Evolutionary conservation across 495 filamentous ascomycete species (phyloP).

Genomic region (Hypoxylon trugodes): DNA sequence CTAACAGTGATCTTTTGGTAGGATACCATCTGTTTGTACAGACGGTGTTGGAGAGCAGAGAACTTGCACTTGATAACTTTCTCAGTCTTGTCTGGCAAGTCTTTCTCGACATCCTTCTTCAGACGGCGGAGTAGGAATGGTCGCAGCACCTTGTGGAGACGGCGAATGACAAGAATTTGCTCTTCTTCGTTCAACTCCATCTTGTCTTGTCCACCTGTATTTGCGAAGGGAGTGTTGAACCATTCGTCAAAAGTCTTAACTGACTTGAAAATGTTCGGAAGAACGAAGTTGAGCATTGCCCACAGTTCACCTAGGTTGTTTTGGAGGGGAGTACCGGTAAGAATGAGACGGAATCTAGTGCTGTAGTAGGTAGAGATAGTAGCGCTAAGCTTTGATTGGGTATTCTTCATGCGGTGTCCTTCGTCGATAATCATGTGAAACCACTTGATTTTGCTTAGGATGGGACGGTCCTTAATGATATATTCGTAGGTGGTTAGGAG

Average conservation of each 20-base stretch:
- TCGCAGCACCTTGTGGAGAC: slow-evolving; percentile 95
- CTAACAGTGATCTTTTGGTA: slow-evolving; percentile 93
- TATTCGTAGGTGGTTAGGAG: slow-evolving; percentile 98
- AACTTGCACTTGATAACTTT: slow-evolving; percentile 99
- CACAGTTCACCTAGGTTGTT: slow-evolving; percentile 97
- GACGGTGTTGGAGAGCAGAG: slow-evolving; percentile 88
- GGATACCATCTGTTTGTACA: slow-evolving; percentile 96
- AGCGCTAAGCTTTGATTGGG: slow-evolving; percentile 94
- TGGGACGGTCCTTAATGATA: slow-evolving; percentile 96
- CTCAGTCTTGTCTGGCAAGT: slow-evolving; percentile 97
- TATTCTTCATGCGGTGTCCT: slow-evolving; percentile 99
- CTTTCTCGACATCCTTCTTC: slow-evolving; percentile 99
- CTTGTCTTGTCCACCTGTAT: slow-evolving; percentile 96
- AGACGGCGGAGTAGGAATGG: slow-evolving; percentile 97
- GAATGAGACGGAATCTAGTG: slow-evolving; percentile 92
- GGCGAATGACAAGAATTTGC: slow-evolving; percentile 95
- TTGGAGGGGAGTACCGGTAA: slow-evolving; percentile 96
- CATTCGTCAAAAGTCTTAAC: slow-evolving; percentile 99
- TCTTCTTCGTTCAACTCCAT: slow-evolving; percentile 99
- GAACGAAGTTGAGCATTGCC: slow-evolving; percentile 97
- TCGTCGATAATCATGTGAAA: slow-evolving; percentile 99
- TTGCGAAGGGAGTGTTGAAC: slow-evolving; percentile 99
- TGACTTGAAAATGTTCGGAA: slow-evolving; percentile 99
- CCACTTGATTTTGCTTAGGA: slow-evolving; percentile 98
- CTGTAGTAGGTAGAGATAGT: slow-evolving; percentile 94